Percentiles rank a stretch among this genome's conserved stretches.
phyloP scores from a whole-genome alignment of 2,329 filamentous ascomycete genomes.

The Aspergillus quadricinctus region DNA sequence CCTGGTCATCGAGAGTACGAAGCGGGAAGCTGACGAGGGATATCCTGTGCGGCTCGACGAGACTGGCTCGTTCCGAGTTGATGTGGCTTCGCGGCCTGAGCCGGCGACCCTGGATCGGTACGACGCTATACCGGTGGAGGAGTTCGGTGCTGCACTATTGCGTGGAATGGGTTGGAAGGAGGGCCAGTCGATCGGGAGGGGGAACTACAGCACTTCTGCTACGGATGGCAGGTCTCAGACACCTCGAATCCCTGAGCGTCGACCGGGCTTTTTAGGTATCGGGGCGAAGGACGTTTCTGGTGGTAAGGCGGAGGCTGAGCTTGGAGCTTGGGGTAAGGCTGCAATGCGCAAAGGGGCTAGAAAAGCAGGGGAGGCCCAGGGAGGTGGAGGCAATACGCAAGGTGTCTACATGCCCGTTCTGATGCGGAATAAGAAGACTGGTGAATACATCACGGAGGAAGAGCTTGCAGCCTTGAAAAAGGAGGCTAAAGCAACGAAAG shows the following conservation, averaged over 20 bases:
- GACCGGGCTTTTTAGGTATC: conserved; percentile 79
- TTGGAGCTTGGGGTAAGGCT: conserved; percentile 73
- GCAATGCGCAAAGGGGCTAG: conserved; percentile 54
- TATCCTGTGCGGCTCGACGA: conserved; percentile 30
- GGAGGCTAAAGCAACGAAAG: conserved; percentile 43
- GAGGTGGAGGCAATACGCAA: conserved; percentile 34
- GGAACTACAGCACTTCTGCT: conserved; percentile 45
- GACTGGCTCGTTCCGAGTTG: conserved; percentile 62
- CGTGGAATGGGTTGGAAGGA: conserved; percentile 95
- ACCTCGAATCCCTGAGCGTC: conserved; percentile 61
- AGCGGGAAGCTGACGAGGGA: conserved; percentile 16
- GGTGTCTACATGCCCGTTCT: conserved; percentile 59
- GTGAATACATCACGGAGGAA: conserved; percentile 59
- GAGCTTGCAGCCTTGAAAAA: conserved; percentile 53
- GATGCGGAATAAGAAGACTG: conserved; percentile 58
- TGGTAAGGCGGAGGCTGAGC: conserved; percentile 58
- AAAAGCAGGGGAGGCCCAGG: conserved; percentile 49
- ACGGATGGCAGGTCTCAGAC: conserved; percentile 50
- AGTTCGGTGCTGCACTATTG: conserved; percentile 86
- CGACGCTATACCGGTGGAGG: conserved; percentile 82
- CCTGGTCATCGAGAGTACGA: conserved; percentile 49
- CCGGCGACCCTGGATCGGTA: conserved; percentile 78
- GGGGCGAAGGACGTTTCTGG: conserved; percentile 74
- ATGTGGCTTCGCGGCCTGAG: conserved; percentile 69
- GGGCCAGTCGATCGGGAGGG: conserved; percentile 54